Evolutionary conservation across 1,284 basidiomycete genomes (phyloP).

Genomic region (Termitomyces sp.): DNA sequence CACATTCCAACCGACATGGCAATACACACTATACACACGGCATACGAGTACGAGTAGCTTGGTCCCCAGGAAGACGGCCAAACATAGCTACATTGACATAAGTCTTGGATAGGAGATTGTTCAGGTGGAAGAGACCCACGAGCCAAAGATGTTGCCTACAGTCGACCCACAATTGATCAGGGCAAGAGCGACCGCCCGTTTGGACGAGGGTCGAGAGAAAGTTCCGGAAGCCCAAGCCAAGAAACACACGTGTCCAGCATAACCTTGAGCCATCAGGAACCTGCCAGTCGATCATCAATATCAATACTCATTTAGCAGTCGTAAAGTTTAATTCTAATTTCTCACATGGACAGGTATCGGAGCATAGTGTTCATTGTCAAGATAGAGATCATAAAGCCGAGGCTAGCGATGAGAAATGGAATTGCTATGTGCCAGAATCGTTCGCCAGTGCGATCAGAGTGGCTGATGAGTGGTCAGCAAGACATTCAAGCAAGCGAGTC

Average conservation of each 20-base stretch:
- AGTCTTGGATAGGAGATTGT: not conserved
- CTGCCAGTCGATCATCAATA: slow-evolving; percentile 24
- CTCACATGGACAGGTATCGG: slow-evolving; percentile 64
- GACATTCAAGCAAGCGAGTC: not conserved
- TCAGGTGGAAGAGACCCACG: slow-evolving; percentile 38
- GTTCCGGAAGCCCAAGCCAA: slow-evolving; percentile 65
- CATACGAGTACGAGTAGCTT: slow-evolving; percentile 36
- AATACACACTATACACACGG: slow-evolving; percentile 43
- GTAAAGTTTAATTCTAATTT: slow-evolving; percentile 30
- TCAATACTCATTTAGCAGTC: not conserved
- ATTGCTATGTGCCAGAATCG: slow-evolving; percentile 61
- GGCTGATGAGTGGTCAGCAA: slow-evolving; percentile 27
- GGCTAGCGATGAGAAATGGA: slow-evolving; percentile 50
- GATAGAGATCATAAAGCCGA: slow-evolving; percentile 73
- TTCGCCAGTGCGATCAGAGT: slow-evolving; percentile 59
- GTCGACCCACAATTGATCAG: slow-evolving; percentile 68
- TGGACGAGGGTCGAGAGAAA: slow-evolving; percentile 62
- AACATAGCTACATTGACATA: slow-evolving; percentile 26
- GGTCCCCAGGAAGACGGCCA: slow-evolving; percentile 39
- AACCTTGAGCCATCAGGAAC: slow-evolving; percentile 71
- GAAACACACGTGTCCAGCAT: slow-evolving; percentile 62
- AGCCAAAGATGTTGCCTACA: slow-evolving; percentile 64
- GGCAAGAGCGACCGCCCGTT: slow-evolving; percentile 66
- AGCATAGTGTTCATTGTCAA: slow-evolving; percentile 63
- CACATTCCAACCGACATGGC: slow-evolving; percentile 43